These are phyloP conservation scores for Achaetomiella virescens DNA, from an alignment of 495 filamentous ascomycete species.

Conservation along the genomic window DNA sequence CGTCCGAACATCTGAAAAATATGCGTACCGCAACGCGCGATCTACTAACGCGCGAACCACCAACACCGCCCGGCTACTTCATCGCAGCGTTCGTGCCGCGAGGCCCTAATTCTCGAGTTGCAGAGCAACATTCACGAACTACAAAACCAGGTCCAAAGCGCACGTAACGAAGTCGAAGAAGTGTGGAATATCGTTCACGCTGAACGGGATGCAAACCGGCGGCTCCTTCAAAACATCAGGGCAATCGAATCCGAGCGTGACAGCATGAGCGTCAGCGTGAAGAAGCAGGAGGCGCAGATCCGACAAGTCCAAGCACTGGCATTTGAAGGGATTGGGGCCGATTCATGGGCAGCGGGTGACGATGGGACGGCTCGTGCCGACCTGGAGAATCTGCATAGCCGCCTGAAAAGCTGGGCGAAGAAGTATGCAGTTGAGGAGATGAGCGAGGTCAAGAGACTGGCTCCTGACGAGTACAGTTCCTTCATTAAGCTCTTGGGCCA, in stretches of 20 bases:
- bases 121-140: background rate
- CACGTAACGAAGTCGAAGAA: background rate
- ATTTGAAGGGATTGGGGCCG: conserved; percentile 1
- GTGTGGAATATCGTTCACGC: background rate
- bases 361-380: conserved; percentile 1
- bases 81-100: too few species aligned
- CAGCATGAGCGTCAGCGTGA: background rate
- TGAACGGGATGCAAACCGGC: background rate
- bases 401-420: background rate
- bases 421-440: background rate
- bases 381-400: background rate
- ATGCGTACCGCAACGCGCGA: too few species aligned
- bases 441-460: background rate
- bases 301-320: conserved; percentile 1
- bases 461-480: background rate
- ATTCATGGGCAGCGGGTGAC: background rate
- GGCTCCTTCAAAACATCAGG: background rate
- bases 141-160: background rate
- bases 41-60: too few species aligned
- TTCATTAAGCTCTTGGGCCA: background rate
- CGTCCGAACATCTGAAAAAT: too few species aligned
- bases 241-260: background rate
- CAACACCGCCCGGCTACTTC: too few species aligned
- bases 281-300: conserved; percentile 1
- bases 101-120: background rate